Conservation (phyloP, 1,284 basidiomycete species). For the Abortiporus biennis region DNA sequence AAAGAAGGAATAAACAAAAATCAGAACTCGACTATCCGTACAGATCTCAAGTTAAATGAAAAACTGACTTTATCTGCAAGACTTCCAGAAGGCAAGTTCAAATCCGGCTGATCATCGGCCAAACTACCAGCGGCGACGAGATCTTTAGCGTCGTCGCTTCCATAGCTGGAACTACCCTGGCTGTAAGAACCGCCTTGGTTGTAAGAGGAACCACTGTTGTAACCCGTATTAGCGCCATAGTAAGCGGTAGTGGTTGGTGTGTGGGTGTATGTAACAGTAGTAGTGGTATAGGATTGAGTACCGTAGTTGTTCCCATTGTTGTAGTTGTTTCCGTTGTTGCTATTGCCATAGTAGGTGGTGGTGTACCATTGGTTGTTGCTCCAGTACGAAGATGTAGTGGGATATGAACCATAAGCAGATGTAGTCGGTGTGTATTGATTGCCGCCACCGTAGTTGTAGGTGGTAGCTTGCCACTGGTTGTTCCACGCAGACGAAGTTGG, state of each 20-base stretch:
- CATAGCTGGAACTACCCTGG: not conserved
- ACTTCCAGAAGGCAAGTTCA: conserved; percentile 10
- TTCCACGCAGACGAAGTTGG: too few species aligned
- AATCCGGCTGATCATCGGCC: conserved; percentile 11
- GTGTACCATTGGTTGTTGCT: too few species aligned
- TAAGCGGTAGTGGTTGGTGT: conserved; percentile 9
- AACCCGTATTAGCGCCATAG: conserved; percentile 1
- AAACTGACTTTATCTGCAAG: conserved; percentile 14
- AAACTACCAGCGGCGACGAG: conserved; percentile 12
- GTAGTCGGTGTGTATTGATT: too few species aligned
- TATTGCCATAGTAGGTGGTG: too few species aligned
- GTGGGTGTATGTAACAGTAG: conserved; percentile 9
- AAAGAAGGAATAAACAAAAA: not conserved
- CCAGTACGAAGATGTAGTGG: too few species aligned
- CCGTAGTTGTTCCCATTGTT: not conserved
- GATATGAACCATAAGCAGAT: too few species aligned
- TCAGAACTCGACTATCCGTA: too few species aligned
- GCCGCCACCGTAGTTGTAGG: too few species aligned
- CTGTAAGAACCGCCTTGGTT: too few species aligned
- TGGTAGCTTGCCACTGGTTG: too few species aligned
- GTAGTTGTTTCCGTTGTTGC: not conserved
- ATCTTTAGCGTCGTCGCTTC: too few species aligned
- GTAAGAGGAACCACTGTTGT: too few species aligned
- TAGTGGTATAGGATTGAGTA: not conserved
- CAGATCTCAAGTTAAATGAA: not conserved